Evolutionary conservation across 139 green algal species (phyloP), one percentile per base, ranked within the genome.

Genomic region (Chlorella sorokiniana): DNA sequence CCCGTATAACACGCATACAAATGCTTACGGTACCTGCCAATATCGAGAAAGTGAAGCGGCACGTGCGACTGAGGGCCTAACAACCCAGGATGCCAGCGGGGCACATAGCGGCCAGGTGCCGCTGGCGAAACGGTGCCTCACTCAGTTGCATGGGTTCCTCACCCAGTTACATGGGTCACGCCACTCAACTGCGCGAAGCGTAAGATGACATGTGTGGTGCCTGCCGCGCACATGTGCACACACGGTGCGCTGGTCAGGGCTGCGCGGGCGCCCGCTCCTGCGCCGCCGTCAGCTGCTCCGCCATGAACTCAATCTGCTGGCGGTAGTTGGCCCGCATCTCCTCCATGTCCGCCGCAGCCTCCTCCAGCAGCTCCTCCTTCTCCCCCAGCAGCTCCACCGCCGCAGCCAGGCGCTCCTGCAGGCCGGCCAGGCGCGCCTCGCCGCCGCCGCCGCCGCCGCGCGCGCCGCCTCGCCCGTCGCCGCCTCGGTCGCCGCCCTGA

Each of bases 271-370:
- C 35, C 33, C 62, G 37, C n/a, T 85, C 61, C 6, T 59, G 69
- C 27, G 62, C 44, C 29, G 35, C 31, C 40, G 85, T 72, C 1
- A 92, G 33, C 33, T 82, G n/a, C 69, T 93, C 81, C 3, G 90
- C 85, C 44, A 88, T 73, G 42, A 91, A 90, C 63, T 96, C 90
- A 29, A 98, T 91, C 87, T 98, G 95, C 23, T 95, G 89, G 44
- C 90, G 88, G 84, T 98, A 98, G 78, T 94, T 75, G 67, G 85
- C 40, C 82, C 94, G 94, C n/a, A 98, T 86, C 82, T 98, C 95
- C 56, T 84, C 40, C 51, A 98, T 76, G 78, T 98, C 96, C 0
- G 87, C 90, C 18, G 76, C 67, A 61, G 98, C 78, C 90, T 98
- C 95, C 72, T 97, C 95, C 69, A 98, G 77, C 83, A 86, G 85